A percentile compares a stretch with the other conserved stretches of the same genome.
phyloP scores from a whole-genome alignment of 371 early-diverging fungal genomes.

The Mucor plumbeus region DNA sequence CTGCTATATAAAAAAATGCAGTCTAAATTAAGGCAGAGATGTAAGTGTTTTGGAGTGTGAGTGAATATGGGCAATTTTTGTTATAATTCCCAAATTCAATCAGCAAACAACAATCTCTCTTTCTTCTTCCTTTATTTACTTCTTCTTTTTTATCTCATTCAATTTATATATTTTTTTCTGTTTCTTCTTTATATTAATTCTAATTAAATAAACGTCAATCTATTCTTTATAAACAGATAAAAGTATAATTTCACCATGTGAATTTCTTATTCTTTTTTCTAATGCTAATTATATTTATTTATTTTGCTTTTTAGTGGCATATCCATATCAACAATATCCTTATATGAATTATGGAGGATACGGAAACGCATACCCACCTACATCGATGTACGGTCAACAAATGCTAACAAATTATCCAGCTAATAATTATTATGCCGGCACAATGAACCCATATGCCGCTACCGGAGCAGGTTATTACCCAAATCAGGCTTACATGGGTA shows the following conservation, averaged over 20 bases:
- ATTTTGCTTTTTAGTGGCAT: constrained; percentile 20
- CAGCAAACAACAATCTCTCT: constrained; percentile 7
- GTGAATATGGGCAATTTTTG: not conserved
- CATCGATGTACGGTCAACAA: constrained; percentile 23
- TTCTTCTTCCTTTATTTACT: not conserved
- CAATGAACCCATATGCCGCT: constrained; percentile 12
- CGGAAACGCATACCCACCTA: constrained; percentile 5
- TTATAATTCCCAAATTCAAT: constrained; percentile 2
- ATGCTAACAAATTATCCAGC: constrained; percentile 11
- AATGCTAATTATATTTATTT: not conserved
- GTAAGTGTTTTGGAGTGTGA: constrained; percentile 8
- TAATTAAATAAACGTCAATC: not conserved
- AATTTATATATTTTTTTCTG: not conserved
- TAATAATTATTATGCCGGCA: constrained; percentile 7
- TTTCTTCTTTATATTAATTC: not conserved
- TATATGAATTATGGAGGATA: constrained; percentile 18
- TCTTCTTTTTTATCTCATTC: not conserved
- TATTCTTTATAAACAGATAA: not conserved
- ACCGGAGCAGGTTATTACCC: constrained; percentile 20
- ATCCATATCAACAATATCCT: constrained; percentile 19
- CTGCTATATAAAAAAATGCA: constrained; percentile 3
- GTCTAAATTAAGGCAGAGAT: constrained; percentile 5
- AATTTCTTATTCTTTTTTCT: not conserved
- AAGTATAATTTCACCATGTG: not conserved
- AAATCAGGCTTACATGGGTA: constrained; percentile 9